A percentile compares a stretch with the other conserved stretches of the same genome.
Evolutionary conservation across 1,284 basidiomycete species (phyloP).

Genomic region (Pholiota adiposa): DNA sequence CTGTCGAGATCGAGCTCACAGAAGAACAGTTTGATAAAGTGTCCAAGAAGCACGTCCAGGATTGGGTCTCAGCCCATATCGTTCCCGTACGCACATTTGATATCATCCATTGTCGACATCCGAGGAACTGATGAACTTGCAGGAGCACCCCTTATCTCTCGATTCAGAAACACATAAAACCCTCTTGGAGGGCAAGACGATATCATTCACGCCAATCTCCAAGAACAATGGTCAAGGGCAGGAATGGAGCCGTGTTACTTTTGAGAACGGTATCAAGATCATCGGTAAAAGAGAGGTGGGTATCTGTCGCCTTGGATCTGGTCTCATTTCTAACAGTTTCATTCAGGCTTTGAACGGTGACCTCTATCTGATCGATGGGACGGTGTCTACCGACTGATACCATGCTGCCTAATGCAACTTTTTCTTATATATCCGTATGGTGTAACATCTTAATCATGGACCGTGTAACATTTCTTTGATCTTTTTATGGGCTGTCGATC

Average conservation of each 20-base stretch:
- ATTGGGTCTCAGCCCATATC: constrained; percentile 76
- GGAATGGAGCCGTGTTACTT: constrained; percentile 59
- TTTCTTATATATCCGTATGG: neutral
- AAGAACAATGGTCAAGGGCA: constrained; percentile 41
- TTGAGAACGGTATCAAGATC: constrained; percentile 59
- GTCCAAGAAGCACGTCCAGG: constrained; percentile 66
- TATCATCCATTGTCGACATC: neutral
- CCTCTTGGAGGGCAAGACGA: constrained; percentile 55
- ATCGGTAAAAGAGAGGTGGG: constrained; percentile 60
- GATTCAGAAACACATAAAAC: constrained; percentile 47
- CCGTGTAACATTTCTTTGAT: neutral
- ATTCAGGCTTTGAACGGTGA: constrained; percentile 69
- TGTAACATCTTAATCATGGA: neutral
- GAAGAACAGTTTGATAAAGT: constrained; percentile 64
- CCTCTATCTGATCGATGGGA: constrained; percentile 72
- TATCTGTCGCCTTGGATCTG: constrained; percentile 7
- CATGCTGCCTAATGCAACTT: too few species aligned
- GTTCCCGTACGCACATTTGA: constrained; percentile 57
- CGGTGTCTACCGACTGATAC: constrained; percentile 38
- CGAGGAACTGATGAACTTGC: neutral
- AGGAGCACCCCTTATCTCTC: constrained; percentile 50
- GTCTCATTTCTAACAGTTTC: constrained; percentile 7
- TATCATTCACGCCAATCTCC: constrained; percentile 49
- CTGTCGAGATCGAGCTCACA: constrained; percentile 55
- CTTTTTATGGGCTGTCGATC: too few species aligned